phyloP scores from a whole-genome alignment of 2,329 filamentous ascomycete species.

The Colletotrichum euphorbiae region DNA sequence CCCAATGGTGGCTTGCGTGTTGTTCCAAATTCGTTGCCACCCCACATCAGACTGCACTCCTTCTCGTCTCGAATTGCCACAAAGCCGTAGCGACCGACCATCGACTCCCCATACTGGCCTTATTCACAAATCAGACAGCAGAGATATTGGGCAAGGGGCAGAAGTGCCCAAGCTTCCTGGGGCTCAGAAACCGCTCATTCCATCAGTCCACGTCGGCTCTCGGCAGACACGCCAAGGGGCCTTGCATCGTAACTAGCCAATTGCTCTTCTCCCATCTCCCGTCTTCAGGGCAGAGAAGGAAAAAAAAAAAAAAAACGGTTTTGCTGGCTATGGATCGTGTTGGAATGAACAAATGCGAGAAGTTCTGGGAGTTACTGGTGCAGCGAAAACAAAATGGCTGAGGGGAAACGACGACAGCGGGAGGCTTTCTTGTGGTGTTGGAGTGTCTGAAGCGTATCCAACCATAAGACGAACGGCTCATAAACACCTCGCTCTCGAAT shows the following conservation, averaged over 20 bases:
- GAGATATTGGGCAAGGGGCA: constrained; percentile 10
- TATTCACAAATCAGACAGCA: constrained; percentile 31
- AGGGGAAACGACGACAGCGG: background rate
- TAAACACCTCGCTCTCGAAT: constrained; percentile 5
- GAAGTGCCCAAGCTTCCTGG: constrained; percentile 25
- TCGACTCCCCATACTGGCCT: constrained; percentile 13
- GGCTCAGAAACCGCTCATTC: constrained; percentile 21
- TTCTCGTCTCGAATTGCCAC: constrained; percentile 37
- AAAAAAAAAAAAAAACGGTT: background rate
- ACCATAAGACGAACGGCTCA: constrained; percentile 34
- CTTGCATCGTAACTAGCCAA: constrained; percentile 30
- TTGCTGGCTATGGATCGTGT: background rate
- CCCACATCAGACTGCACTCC: constrained; percentile 34
- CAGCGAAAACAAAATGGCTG: constrained; percentile 9
- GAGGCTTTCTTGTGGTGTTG: background rate
- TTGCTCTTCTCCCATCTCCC: constrained; percentile 13
- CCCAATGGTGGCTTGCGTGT: constrained; percentile 40
- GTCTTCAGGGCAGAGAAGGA: background rate
- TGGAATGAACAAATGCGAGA: background rate
- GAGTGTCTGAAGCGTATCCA: constrained; percentile 5
- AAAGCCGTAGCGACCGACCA: constrained; percentile 15
- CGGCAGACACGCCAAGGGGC: constrained; percentile 36
- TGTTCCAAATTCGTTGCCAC: constrained; percentile 39
- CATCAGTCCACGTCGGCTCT: constrained; percentile 33
- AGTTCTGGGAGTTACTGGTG: background rate